A percentile compares a stretch with the other conserved stretches of the same genome.
phyloP scores from a whole-genome alignment of 2,329 filamentous ascomycete species.

The Hymenoscyphus fraxineus region DNA sequence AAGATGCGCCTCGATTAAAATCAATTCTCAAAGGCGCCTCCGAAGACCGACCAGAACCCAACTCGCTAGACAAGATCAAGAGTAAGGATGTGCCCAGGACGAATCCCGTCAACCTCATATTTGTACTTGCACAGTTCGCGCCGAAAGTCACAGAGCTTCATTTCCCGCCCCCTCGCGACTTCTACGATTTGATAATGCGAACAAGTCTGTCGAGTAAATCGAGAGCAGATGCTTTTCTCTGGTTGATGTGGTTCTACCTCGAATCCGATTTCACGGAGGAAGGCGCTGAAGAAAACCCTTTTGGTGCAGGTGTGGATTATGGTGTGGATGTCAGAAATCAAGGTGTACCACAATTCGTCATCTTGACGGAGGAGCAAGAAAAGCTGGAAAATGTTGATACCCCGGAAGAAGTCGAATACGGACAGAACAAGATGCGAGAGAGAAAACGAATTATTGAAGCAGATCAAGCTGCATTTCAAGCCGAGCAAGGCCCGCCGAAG shows the following conservation, averaged over 20 bases:
- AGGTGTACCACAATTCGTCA: constrained; percentile 63
- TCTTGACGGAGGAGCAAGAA: constrained; percentile 63
- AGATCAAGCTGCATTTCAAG: constrained; percentile 53
- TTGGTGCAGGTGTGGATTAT: constrained; percentile 69
- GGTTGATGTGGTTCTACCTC: constrained; percentile 99
- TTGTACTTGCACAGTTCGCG: constrained; percentile 85
- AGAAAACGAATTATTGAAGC: constrained; percentile 71
- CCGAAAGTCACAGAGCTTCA: constrained; percentile 90
- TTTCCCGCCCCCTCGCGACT: constrained; percentile 80
- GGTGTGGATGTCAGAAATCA: constrained; percentile 62
- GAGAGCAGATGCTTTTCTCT: constrained; percentile 83
- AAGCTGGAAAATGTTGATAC: constrained; percentile 72
- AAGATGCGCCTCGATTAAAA: constrained; percentile 92
- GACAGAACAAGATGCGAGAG: constrained; percentile 69
- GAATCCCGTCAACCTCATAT: constrained; percentile 96
- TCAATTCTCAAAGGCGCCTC: constrained; percentile 96
- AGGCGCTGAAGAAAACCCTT: constrained; percentile 85
- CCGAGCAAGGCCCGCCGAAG: constrained; percentile 49
- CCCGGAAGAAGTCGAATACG: constrained; percentile 64
- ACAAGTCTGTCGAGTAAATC: constrained; percentile 76
- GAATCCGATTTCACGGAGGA: constrained; percentile 92
- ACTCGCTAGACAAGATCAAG: constrained; percentile 79
- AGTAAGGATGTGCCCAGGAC: constrained; percentile 68
- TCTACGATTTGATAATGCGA: constrained; percentile 96
- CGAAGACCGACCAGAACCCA: constrained; percentile 84